Conservation (phyloP, 768 basidiomycete species). For the Tricholoma sp. region DNA sequence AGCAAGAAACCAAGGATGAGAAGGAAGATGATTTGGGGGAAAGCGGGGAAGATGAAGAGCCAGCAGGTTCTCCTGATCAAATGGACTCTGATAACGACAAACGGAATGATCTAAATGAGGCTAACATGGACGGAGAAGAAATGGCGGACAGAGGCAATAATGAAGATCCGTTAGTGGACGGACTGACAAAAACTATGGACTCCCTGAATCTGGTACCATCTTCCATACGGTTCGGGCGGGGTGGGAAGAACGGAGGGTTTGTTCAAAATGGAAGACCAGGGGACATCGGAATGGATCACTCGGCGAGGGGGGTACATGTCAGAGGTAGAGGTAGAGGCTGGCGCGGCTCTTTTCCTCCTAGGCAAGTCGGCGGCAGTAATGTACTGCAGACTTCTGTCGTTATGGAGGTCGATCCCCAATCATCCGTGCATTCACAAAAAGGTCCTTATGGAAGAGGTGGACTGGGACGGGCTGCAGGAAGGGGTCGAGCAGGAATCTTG, state of each 20-base stretch:
- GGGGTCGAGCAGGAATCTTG: constrained; percentile 13
- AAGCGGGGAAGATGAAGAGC: constrained; percentile 19
- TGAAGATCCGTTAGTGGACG: constrained; percentile 33
- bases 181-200: constrained; percentile 41
- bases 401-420: constrained; percentile 12
- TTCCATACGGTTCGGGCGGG: constrained; percentile 70
- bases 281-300: constrained; percentile 1
- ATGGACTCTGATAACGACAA: constrained; percentile 6
- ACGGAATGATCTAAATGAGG: constrained; percentile 19
- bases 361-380: constrained; percentile 5
- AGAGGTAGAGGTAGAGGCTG: constrained; percentile 18
- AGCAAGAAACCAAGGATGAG: constrained; percentile 14
- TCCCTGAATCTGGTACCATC: constrained; percentile 59
- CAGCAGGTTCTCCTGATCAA: constrained; percentile 18
- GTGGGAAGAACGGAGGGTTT: constrained; percentile 54
- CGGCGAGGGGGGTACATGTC: constrained; percentile 9
- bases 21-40: constrained; percentile 26
- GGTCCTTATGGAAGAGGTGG: neutral
- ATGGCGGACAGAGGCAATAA: constrained; percentile 2
- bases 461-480: constrained; percentile 8
- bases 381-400: neutral
- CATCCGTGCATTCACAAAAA: neutral
- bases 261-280: constrained; percentile 24
- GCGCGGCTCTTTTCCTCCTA: constrained; percentile 1
- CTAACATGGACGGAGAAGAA: constrained; percentile 12